These are phyloP conservation scores for Gossypium turneri DNA, from an alignment of 345 rosid genomes.

Conservation along the genomic window DNA sequence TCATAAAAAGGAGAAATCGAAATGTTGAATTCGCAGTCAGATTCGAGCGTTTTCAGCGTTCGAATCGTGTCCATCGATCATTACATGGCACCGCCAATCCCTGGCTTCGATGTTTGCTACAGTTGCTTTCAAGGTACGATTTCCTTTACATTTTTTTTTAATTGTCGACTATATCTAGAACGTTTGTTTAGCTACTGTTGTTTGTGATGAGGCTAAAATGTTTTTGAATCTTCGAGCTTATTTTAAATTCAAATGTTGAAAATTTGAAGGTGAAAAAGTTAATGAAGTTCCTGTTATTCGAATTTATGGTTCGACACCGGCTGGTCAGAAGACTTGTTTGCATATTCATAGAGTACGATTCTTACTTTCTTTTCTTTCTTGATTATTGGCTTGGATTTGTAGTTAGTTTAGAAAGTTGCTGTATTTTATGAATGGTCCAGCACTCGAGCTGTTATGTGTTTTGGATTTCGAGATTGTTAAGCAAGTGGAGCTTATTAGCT, in stretches of 20 bases:
- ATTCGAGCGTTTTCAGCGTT: slow-evolving; percentile 56
- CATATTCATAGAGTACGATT: slow-evolving; percentile 74
- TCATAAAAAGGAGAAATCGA: background rate
- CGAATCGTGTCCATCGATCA: slow-evolving; percentile 81
- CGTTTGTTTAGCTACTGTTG: background rate
- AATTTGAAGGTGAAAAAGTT: slow-evolving; percentile 64
- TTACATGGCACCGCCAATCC: slow-evolving; percentile 81
- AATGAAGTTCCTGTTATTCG: slow-evolving; percentile 83
- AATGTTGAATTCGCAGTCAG: slow-evolving; percentile 50
- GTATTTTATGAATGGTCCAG: background rate
- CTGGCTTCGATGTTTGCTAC: slow-evolving; percentile 64
- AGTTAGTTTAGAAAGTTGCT: background rate
- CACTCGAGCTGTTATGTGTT: background rate
- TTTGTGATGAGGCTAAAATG: background rate
- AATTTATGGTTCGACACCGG: slow-evolving; percentile 85
- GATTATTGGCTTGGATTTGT: background rate
- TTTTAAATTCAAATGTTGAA: background rate
- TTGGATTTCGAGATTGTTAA: background rate
- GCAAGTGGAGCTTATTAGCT: background rate
- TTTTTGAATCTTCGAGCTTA: background rate
- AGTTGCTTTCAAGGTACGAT: slow-evolving; percentile 73
- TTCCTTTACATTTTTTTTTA: background rate
- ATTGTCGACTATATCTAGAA: background rate
- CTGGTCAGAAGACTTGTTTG: slow-evolving; percentile 93
- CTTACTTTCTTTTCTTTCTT: background rate